A percentile compares a stretch with the other conserved stretches of the same genome.
Conservation (phyloP, 805 yeast species). For the Helenozyma baotianmanensis region DNA sequence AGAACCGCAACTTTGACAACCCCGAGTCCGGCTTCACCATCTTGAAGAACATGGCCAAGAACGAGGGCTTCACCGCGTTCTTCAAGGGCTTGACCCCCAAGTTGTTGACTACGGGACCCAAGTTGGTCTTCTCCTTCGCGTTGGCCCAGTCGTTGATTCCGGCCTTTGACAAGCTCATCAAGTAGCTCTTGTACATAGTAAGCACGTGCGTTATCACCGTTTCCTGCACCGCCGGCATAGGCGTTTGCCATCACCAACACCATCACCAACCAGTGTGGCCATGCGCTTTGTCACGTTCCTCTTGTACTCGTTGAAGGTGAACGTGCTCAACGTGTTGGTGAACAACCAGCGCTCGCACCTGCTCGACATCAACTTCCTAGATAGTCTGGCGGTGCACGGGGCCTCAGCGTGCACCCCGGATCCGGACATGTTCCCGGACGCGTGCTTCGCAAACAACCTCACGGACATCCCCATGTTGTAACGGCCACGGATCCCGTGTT, state of each 20-base stretch:
- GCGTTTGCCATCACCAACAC: background rate
- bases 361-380: constrained; percentile 27
- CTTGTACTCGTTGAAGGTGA: constrained; percentile 34
- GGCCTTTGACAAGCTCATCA: constrained; percentile 75
- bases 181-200: constrained; percentile 18
- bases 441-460: constrained; percentile 22
- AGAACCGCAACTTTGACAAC: constrained; percentile 91
- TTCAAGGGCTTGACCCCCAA: constrained; percentile 97
- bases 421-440: constrained; percentile 22
- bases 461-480: constrained; percentile 28
- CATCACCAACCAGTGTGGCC: background rate
- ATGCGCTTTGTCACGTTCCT: constrained; percentile 33
- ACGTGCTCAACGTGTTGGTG: constrained; percentile 32
- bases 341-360: constrained; percentile 30
- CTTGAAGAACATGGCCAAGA: constrained; percentile 85
- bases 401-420: constrained; percentile 22
- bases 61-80: constrained; percentile 86
- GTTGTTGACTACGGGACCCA: constrained; percentile 95
- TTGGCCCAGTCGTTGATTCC: constrained; percentile 96
- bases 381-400: constrained; percentile 27
- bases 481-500: no score
- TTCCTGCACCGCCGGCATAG: background rate
- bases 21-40: constrained; percentile 93
- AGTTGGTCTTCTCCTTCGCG: constrained; percentile 96
- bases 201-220: no score